A percentile compares a stretch with the other conserved stretches of the same genome.
Conservation (phyloP, 75 land plant species). For the Larix kaempferi region DNA sequence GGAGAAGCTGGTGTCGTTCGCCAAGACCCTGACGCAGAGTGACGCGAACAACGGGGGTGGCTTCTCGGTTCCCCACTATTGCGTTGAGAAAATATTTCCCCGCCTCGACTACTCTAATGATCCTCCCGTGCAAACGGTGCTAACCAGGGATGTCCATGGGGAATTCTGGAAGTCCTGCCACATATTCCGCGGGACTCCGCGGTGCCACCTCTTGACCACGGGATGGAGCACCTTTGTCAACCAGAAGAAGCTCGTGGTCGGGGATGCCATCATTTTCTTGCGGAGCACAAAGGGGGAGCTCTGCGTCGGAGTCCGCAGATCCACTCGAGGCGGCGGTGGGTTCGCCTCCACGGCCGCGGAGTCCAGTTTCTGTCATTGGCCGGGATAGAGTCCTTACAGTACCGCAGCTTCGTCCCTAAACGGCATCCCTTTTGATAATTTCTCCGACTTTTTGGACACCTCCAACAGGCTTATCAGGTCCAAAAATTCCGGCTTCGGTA, state of each 20-base stretch:
- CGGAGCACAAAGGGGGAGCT: conserved; percentile 75
- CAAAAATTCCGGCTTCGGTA: background rate
- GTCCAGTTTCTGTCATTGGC: conserved; percentile 21
- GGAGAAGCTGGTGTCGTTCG: conserved; percentile 75
- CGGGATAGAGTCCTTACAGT: background rate
- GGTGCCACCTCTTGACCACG: conserved; percentile 82
- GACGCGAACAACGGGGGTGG: conserved; percentile 98
- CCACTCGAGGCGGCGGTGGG: conserved; percentile 47
- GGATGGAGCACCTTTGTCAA: conserved; percentile 94
- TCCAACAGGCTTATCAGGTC: background rate
- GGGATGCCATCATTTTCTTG: conserved; percentile 84
- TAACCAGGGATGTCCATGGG: conserved; percentile 87
- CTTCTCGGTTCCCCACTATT: conserved; percentile 86
- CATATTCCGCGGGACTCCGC: conserved; percentile 86
- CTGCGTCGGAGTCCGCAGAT: conserved; percentile 83
- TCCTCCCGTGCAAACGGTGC: conserved; percentile 85
- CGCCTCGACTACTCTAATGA: conserved; percentile 79
- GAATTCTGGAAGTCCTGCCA: conserved; percentile 88
- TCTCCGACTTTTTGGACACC: conserved; percentile 15
- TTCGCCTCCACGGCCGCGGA: conserved; percentile 29
- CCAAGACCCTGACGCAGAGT: conserved; percentile 87
- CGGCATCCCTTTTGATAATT: conserved; percentile 9
- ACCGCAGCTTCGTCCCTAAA: background rate
- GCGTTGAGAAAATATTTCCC: conserved; percentile 92
- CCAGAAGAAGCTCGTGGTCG: conserved; percentile 90